Percentiles rank a stretch among this genome's conserved stretches.
Conservation (phyloP, 2,329 filamentous ascomycete species). For the Lasiodiplodia gonubiensis region DNA sequence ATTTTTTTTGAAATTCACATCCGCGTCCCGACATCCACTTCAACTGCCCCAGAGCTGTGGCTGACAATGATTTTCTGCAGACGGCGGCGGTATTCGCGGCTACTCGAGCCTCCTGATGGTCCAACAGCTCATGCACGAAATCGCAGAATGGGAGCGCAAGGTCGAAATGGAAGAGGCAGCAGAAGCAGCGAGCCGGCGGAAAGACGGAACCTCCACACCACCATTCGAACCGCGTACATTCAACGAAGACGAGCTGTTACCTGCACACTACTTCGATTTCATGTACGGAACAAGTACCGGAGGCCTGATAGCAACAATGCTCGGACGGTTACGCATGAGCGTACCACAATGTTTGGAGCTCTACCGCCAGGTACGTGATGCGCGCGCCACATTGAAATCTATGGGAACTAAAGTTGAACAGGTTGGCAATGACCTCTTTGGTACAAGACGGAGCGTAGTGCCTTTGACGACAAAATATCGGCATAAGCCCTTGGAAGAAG, state of each 20-base stretch:
- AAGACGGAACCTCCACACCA: conserved; percentile 15
- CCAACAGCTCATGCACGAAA: conserved; percentile 55
- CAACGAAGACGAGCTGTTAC: conserved; percentile 52
- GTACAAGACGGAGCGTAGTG: conserved; percentile 49
- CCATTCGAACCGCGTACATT: conserved; percentile 34
- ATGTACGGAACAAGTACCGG: conserved; percentile 60
- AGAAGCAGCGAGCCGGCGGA: conserved; percentile 36
- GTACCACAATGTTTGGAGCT: conserved; percentile 55
- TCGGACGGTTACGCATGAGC: conserved; percentile 57
- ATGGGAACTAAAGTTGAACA: conserved; percentile 2
- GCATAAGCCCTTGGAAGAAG: conserved; percentile 55
- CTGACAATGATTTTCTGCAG: conserved; percentile 31
- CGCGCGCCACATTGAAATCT: background rate
- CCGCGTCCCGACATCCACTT: background rate
- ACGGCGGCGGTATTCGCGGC: conserved; percentile 59
- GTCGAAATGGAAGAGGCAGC: conserved; percentile 52
- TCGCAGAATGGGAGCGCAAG: conserved; percentile 51
- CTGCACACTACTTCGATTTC: conserved; percentile 61
- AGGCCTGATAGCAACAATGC: conserved; percentile 58
- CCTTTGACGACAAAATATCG: conserved; percentile 57
- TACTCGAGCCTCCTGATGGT: conserved; percentile 58
- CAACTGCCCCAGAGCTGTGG: background rate
- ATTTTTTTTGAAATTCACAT: background rate
- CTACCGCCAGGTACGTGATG: conserved; percentile 42
- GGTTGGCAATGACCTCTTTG: conserved; percentile 57